Percentiles rank a stretch among this genome's conserved stretches.
Evolutionary conservation across 257 asterid genomes (phyloP).

Genomic region (Scutellaria baicalensis): DNA sequence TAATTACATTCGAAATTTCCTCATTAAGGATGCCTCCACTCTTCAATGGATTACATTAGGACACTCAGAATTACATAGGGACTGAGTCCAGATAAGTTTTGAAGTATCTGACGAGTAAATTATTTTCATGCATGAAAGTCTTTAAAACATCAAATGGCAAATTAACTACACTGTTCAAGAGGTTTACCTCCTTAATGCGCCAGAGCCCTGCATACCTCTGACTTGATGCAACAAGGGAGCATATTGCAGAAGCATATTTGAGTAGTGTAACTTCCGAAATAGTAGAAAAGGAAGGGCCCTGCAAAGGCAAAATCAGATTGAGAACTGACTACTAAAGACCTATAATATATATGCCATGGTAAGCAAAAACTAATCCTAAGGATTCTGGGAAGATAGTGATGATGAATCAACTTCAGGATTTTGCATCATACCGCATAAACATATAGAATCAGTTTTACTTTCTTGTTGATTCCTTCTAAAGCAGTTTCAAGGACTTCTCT

Average conservation of each 20-base stretch:
- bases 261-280: constrained; percentile 31
- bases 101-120: not conserved
- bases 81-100: not conserved
- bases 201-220: constrained; percentile 76
- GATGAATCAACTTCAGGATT: not conserved
- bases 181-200: constrained; percentile 82
- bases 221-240: constrained; percentile 70
- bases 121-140: not conserved
- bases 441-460: constrained; percentile 53
- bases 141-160: not conserved
- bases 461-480: constrained; percentile 69
- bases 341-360: constrained; percentile 8
- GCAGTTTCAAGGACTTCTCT: constrained; percentile 78
- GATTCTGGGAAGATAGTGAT: not conserved
- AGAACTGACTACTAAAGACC: constrained; percentile 3
- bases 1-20: not conserved
- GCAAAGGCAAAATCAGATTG: constrained; percentile 17
- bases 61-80: constrained; percentile 5
- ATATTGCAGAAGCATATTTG: constrained; percentile 52
- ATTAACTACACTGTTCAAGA: not conserved
- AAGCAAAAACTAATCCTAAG: constrained; percentile 2
- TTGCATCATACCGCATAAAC: constrained; percentile 51
- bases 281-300: constrained; percentile 67
- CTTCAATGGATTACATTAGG: not conserved
- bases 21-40: not conserved